Conservation (phyloP, 2,329 filamentous ascomycete species). For the Xylaria sp. region DNA sequence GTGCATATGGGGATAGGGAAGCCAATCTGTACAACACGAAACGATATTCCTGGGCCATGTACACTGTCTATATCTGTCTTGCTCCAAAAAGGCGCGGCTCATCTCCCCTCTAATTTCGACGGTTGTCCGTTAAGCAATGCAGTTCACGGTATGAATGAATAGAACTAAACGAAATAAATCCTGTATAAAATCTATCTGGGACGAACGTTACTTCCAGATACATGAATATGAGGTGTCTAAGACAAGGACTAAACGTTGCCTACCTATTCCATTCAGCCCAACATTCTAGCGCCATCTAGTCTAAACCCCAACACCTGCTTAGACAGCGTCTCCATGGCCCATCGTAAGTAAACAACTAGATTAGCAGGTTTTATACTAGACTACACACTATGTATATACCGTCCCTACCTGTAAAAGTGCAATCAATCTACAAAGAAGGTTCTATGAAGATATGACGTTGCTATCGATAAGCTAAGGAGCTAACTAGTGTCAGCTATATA, state of each 20-base stretch:
- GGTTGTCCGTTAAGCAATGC: conserved; percentile 34
- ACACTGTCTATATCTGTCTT: conserved; percentile 35
- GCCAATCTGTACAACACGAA: conserved; percentile 44
- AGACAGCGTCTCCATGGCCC: no score
- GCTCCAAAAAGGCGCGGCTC: conserved; percentile 41
- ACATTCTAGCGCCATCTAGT: no score
- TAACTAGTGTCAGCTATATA: conserved; percentile 6
- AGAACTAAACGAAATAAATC: conserved; percentile 28
- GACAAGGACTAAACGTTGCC: no score
- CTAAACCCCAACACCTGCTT: background rate
- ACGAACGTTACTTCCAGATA: no score
- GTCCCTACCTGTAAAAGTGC: no score
- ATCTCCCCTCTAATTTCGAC: conserved; percentile 46
- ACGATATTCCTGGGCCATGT: conserved; percentile 42
- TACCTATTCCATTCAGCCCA: no score
- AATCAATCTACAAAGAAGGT: background rate
- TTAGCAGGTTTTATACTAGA: background rate
- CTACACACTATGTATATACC: background rate
- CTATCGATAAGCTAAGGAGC: conserved; percentile 3
- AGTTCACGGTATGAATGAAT: conserved; percentile 44
- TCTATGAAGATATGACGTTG: background rate
- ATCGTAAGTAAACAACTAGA: background rate
- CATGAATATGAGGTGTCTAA: no score
- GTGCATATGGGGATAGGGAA: conserved; percentile 44
- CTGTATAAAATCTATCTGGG: background rate